Percentiles rank a stretch among this genome's conserved stretches.
Evolutionary conservation across 2,329 filamentous ascomycete genomes (phyloP).

Genomic region (Beauveria varroae): DNA sequence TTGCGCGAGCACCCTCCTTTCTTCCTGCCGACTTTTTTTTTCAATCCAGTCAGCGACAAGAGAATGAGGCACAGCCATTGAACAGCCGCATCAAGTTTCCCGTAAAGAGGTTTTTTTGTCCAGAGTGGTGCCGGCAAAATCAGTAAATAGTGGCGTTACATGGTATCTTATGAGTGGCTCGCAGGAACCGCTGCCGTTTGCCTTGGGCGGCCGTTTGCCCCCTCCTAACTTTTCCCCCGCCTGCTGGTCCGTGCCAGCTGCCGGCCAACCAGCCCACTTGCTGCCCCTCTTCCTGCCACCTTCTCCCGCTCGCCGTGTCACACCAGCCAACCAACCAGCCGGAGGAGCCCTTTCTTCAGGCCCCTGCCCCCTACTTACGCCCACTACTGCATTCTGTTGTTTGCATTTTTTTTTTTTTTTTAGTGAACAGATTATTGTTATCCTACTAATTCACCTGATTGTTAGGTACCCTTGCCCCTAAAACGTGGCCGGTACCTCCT

Average conservation of each 20-base stretch:
- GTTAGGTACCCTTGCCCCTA: not conserved
- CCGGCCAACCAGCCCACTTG: not conserved
- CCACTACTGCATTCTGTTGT: not conserved
- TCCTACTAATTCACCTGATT: no score
- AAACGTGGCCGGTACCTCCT: not conserved
- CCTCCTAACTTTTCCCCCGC: not conserved
- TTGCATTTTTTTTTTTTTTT: not conserved
- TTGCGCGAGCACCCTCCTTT: no score
- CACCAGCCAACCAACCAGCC: not conserved
- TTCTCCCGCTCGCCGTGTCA: not conserved
- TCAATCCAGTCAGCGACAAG: no score
- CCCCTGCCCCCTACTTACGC: not conserved
- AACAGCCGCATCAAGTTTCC: no score
- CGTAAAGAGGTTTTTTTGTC: no score
- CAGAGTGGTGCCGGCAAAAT: no score
- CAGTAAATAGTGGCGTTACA: no score
- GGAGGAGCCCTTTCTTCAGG: not conserved
- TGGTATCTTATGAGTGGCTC: not conserved
- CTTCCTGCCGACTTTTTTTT: no score
- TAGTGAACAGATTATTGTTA: not conserved
- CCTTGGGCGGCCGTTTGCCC: not conserved
- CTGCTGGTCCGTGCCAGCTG: slow-evolving; percentile 6
- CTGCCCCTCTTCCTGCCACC: not conserved
- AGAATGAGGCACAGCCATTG: no score
- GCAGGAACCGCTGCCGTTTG: not conserved